phyloP scores from a whole-genome alignment of 371 early-diverging fungal genomes.

The Blyttiomyces sp. region DNA sequence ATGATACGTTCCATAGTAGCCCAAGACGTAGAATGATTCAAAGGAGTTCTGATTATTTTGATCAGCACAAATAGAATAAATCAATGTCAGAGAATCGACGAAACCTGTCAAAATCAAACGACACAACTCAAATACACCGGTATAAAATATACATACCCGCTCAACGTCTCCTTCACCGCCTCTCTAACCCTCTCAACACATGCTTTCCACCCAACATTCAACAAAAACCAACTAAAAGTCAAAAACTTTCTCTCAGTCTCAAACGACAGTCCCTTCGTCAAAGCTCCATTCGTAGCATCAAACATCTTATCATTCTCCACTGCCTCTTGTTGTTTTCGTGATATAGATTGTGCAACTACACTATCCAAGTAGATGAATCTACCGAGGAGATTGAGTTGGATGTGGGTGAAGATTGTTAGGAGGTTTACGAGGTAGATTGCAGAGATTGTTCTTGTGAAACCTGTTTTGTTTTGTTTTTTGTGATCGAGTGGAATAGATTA shows the following conservation, averaged over 20 bases:
- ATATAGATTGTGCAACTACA: slow-evolving; percentile 38
- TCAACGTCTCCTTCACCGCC: slow-evolving; percentile 56
- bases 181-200: slow-evolving; percentile 60
- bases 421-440: slow-evolving; percentile 79
- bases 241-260: slow-evolving; percentile 78
- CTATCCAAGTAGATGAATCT: slow-evolving; percentile 88
- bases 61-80: no score
- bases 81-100: no score
- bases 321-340: slow-evolving; percentile 1
- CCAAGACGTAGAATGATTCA: no score
- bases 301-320: neutral
- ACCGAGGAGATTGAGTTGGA: slow-evolving; percentile 88
- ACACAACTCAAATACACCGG: slow-evolving; percentile 4
- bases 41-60: no score
- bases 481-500: neutral
- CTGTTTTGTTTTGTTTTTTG: slow-evolving; percentile 27
- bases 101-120: no score
- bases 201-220: slow-evolving; percentile 85
- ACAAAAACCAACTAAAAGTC: slow-evolving; percentile 86
- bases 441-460: slow-evolving; percentile 76
- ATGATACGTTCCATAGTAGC: slow-evolving; percentile 11
- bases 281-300: neutral
- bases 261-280: slow-evolving; percentile 23
- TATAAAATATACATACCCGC: neutral
- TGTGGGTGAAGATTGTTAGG: slow-evolving; percentile 73